Evolutionary conservation across 2,329 filamentous ascomycete genomes (phyloP), one percentile per base, ranked within the genome.

Genomic region (Rhynchosporium graminicola): DNA sequence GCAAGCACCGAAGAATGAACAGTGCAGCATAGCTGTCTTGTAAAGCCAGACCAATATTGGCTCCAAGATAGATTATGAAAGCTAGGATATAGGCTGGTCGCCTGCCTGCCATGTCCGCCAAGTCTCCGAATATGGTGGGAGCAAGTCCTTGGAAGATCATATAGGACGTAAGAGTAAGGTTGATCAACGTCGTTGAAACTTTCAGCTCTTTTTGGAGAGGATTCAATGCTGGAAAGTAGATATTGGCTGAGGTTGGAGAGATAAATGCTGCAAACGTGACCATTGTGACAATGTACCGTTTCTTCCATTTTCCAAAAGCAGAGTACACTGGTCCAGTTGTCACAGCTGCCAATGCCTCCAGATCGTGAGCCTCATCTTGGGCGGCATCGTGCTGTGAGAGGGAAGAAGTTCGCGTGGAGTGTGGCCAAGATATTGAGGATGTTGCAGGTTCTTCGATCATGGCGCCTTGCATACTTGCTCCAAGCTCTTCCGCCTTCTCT

Each of bases 91-190:
- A 86, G 2, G 82, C 82, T 0, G 83, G 83, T 3, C 84, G 76
- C 42, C 84, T 78, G 2, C 85, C 84, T 2, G 77, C 76, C 15
- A 76, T 79, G 69, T 88, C 86, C 0, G 84, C 82, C 40, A 87
- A 73, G 3, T 80, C 80, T 0, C 84, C 84, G 54, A 86, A 77
- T 57, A 87, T 78, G 64, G 81, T 82, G 36, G 85, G 85, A 0
- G 81, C 79, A 12, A 88, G 73, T 26, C 82, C 85, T 75, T 87
- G 85, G 42, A 87, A 80, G 55, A 87, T 80, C 72, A 73, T 71
- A 47, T 72, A 74, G 26, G 68, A 69, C 6, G 72, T 74, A 10
- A 74, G 64, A 38, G 72, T 73, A 28, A 74, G 57, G 57, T 73
- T 74, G 59, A 74, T 73, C 26, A 70, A 63, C 28, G 69, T 71